Evolutionary conservation across 371 early-diverging fungal species (phyloP), one percentile per base, ranked within the genome.

Genomic region (Lichtheimia ramosa): DNA sequence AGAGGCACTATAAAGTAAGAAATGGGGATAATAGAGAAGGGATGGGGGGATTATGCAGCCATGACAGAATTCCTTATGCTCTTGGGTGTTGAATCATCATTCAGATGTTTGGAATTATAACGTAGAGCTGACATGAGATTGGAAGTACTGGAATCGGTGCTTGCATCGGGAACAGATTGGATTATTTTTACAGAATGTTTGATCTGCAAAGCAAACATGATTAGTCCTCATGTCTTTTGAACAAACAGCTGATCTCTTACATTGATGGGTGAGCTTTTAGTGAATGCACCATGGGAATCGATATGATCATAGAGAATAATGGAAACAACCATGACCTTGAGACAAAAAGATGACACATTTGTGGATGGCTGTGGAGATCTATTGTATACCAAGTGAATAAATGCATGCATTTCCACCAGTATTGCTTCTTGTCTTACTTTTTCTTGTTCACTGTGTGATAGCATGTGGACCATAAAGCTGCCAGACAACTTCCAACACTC

Each of bases 271-370:
- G 92, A 90, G 52, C 73, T 79, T 63, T 89, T 88, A 57, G 73
- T 74, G 68, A 92, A 92, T 4, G 88, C 89, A 15, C 96, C 96
- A 18, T 83, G 78, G 16, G 88, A 83, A 66, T 89, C 83, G 49
- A 95, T 85, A 71, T 93, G 92, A 77, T 97, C 97, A 62, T 94
- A 95, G 50, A 96, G 74, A 39, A 97, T 84, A 58, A 93, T 91
- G 49, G 91, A 89, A 15, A 89, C 86, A 25, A 93, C 93, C 87
- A 95, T 89, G 39, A 94, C 93, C 49, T 93, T 83, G 65, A 95
- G 74, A 64, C 89, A 90, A 49, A 54, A 53, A 2, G 61, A 54
- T 28, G 28, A 56, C 18, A 20, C 39, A 15, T n/a, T 23, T 39
- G 18, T 15, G 14, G 54, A 18, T 18, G 40, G n/a, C 20, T n/a